phyloP scores from a whole-genome alignment of 2,329 filamentous ascomycete species.

The Metarhizium album region DNA sequence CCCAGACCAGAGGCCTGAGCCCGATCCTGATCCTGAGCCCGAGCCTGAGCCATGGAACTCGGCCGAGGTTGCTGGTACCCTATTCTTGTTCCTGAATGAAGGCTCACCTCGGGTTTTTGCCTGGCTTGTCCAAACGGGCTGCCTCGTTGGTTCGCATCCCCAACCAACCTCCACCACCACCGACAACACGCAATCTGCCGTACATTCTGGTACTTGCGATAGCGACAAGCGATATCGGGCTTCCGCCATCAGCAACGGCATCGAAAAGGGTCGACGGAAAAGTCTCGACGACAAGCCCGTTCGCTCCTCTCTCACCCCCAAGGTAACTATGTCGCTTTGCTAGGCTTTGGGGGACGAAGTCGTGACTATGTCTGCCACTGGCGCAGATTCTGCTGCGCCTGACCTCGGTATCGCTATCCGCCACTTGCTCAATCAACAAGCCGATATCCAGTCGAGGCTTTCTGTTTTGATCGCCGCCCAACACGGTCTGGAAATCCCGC shows the following conservation, averaged over 20 bases:
- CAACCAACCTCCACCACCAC: neutral
- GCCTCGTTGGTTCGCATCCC: neutral
- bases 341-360: slow-evolving; percentile 5
- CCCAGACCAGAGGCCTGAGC: slow-evolving; percentile 4
- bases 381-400: slow-evolving; percentile 4
- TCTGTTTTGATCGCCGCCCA: slow-evolving; percentile 35
- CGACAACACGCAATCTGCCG: neutral
- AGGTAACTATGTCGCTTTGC: slow-evolving; percentile 3
- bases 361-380: slow-evolving; percentile 7
- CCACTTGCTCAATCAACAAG: slow-evolving; percentile 39
- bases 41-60: slow-evolving; percentile 7
- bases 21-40: slow-evolving; percentile 1
- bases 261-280: neutral
- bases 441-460: slow-evolving; percentile 41
- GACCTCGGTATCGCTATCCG: slow-evolving; percentile 21
- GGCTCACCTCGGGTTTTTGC: neutral
- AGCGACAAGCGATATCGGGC: neutral
- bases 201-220: neutral
- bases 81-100: slow-evolving; percentile 5
- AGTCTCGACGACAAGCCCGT: neutral
- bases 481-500: slow-evolving; percentile 34
- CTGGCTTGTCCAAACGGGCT: neutral
- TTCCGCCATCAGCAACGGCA: neutral
- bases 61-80: slow-evolving; percentile 1
- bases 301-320: neutral